Evolutionary conservation across 169 alveolate species (phyloP).

Genomic region (Cryptosporidium felis): DNA sequence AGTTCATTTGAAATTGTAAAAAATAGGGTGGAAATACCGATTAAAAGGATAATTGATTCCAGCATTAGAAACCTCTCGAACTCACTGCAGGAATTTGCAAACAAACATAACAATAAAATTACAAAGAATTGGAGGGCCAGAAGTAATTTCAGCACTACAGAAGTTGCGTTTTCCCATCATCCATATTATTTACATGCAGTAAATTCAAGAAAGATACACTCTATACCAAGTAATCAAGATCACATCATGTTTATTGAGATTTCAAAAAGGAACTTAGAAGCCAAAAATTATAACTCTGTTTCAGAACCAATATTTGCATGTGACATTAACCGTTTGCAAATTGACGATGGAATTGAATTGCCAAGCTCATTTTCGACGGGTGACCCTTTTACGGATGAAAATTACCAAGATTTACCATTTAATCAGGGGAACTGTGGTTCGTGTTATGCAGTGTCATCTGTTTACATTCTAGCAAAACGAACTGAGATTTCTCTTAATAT

Average conservation of each 20-base stretch:
- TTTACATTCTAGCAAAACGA: slow-evolving; percentile 85
- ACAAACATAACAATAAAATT: slow-evolving; percentile 7
- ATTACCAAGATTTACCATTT: slow-evolving; percentile 18
- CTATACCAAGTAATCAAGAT: neutral
- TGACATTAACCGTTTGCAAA: neutral
- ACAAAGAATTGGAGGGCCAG: slow-evolving; percentile 56
- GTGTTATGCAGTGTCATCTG: slow-evolving; percentile 91
- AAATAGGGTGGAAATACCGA: slow-evolving; percentile 49
- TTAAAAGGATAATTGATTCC: neutral
- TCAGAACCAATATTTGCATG: slow-evolving; percentile 51
- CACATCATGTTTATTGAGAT: slow-evolving; percentile 39
- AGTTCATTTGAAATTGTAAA: neutral
- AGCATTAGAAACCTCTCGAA: slow-evolving; percentile 29
- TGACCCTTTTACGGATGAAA: slow-evolving; percentile 77
- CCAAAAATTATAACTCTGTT: neutral
- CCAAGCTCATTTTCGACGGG: slow-evolving; percentile 81
- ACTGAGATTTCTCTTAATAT: slow-evolving; percentile 81
- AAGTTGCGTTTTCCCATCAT: slow-evolving; percentile 59
- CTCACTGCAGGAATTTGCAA: slow-evolving; percentile 39
- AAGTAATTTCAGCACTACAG: slow-evolving; percentile 37
- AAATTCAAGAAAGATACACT: slow-evolving; percentile 31
- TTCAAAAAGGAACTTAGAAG: neutral
- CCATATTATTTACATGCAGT: slow-evolving; percentile 38
- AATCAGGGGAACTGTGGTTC: slow-evolving; percentile 93
- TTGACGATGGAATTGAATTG: slow-evolving; percentile 13